These are phyloP conservation scores for Murraya paniculata DNA, from an alignment of 345 rosid genomes.

Conservation along the genomic window DNA sequence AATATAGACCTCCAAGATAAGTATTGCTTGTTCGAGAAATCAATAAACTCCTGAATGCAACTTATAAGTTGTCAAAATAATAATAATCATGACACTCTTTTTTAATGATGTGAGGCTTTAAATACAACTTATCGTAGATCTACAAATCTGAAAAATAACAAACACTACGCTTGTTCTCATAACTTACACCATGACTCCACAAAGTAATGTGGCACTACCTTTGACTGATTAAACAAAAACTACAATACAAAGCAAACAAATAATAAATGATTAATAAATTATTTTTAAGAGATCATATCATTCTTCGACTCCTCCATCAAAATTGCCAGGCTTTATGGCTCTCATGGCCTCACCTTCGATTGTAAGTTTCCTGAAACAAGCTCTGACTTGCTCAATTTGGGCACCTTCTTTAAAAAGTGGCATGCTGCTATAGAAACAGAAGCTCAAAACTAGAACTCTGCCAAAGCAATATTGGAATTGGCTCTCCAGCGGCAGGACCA, in stretches of 20 bases:
- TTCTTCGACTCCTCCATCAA: not conserved
- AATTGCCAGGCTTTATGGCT: not conserved
- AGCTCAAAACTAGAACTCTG: conserved; percentile 8
- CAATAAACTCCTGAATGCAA: too few species aligned
- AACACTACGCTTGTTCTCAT: too few species aligned
- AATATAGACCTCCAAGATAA: accelerated
- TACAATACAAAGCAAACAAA: too few species aligned
- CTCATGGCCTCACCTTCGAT: conserved; percentile 21
- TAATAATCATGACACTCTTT: too few species aligned
- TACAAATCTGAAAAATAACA: too few species aligned
- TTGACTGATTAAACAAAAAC: too few species aligned
- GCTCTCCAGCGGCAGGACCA: conserved; percentile 20
- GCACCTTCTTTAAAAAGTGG: not conserved
- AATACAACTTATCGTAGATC: too few species aligned
- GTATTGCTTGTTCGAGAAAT: too few species aligned
- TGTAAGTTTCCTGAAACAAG: conserved; percentile 9
- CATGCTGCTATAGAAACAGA: conserved; percentile 10
- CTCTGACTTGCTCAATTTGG: conserved; percentile 4
- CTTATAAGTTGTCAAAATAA: too few species aligned
- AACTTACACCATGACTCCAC: too few species aligned
- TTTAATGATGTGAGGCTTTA: accelerated
- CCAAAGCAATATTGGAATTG: conserved; percentile 16
- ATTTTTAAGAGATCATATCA: not conserved
- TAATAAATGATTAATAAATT: too few species aligned
- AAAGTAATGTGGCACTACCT: too few species aligned